Evolutionary conservation across 2,329 filamentous ascomycete species (phyloP).

Genomic region (Fusarium piperis): DNA sequence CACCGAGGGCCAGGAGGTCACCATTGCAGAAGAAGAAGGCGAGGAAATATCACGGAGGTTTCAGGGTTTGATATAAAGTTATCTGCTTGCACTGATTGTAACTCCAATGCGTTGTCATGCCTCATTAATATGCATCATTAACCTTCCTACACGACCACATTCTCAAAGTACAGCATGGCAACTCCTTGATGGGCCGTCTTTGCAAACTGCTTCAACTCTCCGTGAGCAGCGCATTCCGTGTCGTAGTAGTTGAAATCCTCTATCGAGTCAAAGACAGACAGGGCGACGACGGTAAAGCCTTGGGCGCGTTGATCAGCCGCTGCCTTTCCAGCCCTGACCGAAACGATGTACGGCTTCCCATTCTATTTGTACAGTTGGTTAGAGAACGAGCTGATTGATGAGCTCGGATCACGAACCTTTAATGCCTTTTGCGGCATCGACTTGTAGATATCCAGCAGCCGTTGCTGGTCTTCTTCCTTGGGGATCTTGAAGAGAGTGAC

Average conservation of each 20-base stretch:
- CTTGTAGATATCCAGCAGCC: conserved; percentile 46
- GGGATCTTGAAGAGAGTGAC: conserved; percentile 54
- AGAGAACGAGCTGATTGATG: rapidly evolving
- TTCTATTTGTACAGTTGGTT: conserved; percentile 52
- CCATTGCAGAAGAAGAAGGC: conserved; percentile 22
- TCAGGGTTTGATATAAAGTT: conserved; percentile 44
- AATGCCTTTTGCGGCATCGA: conserved; percentile 45
- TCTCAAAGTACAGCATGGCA: conserved; percentile 64
- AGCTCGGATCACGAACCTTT: conserved; percentile 35
- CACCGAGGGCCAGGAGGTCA: conserved; percentile 20
- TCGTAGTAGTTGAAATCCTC: conserved; percentile 73
- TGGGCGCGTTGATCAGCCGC: conserved; percentile 64
- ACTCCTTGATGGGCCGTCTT: conserved; percentile 47
- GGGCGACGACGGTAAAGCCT: conserved; percentile 66
- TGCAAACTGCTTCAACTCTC: conserved; percentile 45
- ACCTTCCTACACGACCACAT: conserved; percentile 2
- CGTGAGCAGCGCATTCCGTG: conserved; percentile 49
- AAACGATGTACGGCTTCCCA: conserved; percentile 68
- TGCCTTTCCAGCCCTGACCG: conserved; percentile 58
- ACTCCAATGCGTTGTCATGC: background rate
- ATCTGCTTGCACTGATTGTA: background rate
- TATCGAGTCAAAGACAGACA: conserved; percentile 64
- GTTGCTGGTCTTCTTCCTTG: conserved; percentile 43
- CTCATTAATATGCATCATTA: background rate
- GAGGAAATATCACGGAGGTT: conserved; percentile 47